phyloP scores from a whole-genome alignment of 768 basidiomycete genomes.

The Russula ochroleuca region DNA sequence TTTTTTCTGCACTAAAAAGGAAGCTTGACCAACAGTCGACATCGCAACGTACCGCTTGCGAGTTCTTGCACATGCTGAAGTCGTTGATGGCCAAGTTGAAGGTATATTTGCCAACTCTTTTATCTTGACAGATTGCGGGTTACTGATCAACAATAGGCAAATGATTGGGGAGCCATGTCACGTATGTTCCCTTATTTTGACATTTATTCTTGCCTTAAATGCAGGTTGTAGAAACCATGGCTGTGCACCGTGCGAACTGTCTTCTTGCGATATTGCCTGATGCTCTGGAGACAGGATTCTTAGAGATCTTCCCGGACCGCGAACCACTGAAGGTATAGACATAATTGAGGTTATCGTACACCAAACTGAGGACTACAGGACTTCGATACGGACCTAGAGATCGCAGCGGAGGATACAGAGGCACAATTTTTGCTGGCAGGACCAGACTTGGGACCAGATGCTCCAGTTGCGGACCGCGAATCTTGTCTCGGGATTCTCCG shows the following conservation, averaged over 20 bases:
- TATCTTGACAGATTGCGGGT: too few relatives aligned
- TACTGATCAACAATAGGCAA: conserved; percentile 39
- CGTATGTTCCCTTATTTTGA: conserved; percentile 39
- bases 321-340: conserved; percentile 49
- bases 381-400: conserved; percentile 45
- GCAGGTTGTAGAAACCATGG: conserved; percentile 42
- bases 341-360: neutral
- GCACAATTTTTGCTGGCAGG: conserved; percentile 36
- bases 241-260: conserved; percentile 43
- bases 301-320: conserved; percentile 42
- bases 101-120: conserved; percentile 34
- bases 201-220: neutral
- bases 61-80: conserved; percentile 56
- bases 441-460: too few relatives aligned
- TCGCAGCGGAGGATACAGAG: conserved; percentile 39
- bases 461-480: conserved; percentile 31
- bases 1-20: conserved; percentile 47
- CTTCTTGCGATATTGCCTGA: conserved; percentile 42
- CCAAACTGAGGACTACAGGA: conserved; percentile 37
- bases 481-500: conserved; percentile 29
- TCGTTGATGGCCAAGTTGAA: conserved; percentile 66
- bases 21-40: conserved; percentile 46
- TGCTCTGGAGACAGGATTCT: conserved; percentile 47
- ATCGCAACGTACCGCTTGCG: conserved; percentile 50
- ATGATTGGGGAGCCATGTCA: conserved; percentile 63